phyloP scores from a whole-genome alignment of 805 yeast genomes.

The Yarrowia keelungensis region DNA sequence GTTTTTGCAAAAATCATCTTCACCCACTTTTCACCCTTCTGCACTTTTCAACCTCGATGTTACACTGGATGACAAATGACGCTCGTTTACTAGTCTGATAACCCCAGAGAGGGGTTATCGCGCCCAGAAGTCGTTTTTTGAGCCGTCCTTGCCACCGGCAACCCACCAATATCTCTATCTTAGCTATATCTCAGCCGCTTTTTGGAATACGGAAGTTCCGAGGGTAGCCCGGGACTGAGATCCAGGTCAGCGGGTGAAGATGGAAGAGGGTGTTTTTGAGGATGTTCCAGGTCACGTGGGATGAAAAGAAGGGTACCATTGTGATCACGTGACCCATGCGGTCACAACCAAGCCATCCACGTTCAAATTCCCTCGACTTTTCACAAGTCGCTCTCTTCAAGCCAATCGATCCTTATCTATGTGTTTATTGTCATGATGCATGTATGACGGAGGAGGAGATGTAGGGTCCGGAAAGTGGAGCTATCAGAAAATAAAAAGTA shows the following conservation, averaged over 20 bases:
- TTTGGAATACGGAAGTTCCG: conserved; percentile 4
- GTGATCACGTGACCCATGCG: background rate
- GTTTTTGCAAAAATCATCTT: background rate
- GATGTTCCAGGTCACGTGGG: background rate
- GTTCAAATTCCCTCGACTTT: too few relatives aligned
- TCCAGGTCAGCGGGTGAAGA: background rate
- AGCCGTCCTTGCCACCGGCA: too few relatives aligned
- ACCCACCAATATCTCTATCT: too few relatives aligned
- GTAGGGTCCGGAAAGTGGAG: too few relatives aligned
- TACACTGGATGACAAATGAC: background rate
- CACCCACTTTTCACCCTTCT: too few relatives aligned
- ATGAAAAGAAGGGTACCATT: background rate
- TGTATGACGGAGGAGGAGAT: too few relatives aligned
- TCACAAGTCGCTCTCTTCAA: background rate
- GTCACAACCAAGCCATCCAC: background rate
- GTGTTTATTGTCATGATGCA: too few relatives aligned
- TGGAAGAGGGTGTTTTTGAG: background rate
- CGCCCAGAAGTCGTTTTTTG: too few relatives aligned
- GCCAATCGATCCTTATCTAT: conserved; percentile 24
- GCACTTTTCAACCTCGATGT: background rate
- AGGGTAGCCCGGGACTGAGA: conserved; percentile 24
- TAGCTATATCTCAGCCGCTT: background rate
- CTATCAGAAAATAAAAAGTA: too few relatives aligned
- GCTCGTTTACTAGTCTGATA: too few relatives aligned
- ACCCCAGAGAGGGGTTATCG: too few relatives aligned